Conservation (phyloP, 371 early-diverging fungal species). For the Mucor saturninus region DNA sequence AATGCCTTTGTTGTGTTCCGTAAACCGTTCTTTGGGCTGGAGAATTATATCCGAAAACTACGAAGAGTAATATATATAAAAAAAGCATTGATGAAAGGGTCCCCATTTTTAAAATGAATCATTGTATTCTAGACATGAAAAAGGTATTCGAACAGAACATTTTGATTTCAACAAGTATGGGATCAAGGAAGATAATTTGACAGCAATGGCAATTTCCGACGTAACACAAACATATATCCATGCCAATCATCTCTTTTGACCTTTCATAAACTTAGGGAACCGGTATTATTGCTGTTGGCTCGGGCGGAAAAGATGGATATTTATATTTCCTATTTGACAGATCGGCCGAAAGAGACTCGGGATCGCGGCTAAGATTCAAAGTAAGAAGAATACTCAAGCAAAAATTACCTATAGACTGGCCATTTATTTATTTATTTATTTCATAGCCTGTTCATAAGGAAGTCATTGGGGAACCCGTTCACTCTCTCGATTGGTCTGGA, state of each 20-base stretch:
- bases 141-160: conserved; percentile 31
- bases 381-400: conserved; percentile 1
- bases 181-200: conserved; percentile 28
- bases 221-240: conserved; percentile 14
- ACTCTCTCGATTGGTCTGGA: conserved; percentile 43
- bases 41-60: conserved; percentile 37
- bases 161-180: conserved; percentile 21
- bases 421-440: neutral
- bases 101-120: neutral
- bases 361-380: conserved; percentile 5
- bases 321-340: conserved; percentile 40
- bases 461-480: conserved; percentile 27
- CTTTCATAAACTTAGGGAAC: conserved; percentile 3
- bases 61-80: conserved; percentile 21
- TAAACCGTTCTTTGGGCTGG: conserved; percentile 30
- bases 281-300: conserved; percentile 35
- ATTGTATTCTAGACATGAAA: conserved; percentile 20
- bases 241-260: neutral
- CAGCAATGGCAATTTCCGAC: conserved; percentile 36
- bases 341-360: conserved; percentile 14
- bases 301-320: conserved; percentile 22
- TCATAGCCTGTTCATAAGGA: conserved; percentile 25
- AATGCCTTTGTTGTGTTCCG: conserved; percentile 38
- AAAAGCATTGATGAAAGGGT: neutral
- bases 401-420: neutral